These are phyloP conservation scores for Cystoderma amianthinum DNA, from an alignment of 768 basidiomycete species.

Conservation along the genomic window DNA sequence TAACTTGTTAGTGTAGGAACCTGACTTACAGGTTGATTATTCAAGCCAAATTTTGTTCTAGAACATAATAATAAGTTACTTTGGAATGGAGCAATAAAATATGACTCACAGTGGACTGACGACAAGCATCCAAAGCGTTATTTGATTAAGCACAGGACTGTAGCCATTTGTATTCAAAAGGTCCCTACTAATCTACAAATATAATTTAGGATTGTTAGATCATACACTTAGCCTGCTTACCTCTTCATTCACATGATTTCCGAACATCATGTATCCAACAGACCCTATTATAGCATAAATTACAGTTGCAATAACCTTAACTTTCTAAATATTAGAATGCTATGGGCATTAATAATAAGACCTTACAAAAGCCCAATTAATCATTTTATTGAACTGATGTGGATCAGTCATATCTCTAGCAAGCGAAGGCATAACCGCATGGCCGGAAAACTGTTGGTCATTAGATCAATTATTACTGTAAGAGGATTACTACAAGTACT, in stretches of 20 bases:
- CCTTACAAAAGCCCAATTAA: conserved; percentile 79
- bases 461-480: conserved; percentile 1
- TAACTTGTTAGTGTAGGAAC: no score
- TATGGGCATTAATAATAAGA: no score
- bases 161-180: conserved; percentile 70
- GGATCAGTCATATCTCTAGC: conserved; percentile 89
- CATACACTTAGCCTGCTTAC: no score
- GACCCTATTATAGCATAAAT: conserved; percentile 66
- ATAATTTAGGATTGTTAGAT: no score
- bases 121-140: conserved; percentile 85
- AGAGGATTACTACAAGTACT: conserved; percentile 12
- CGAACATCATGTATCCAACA: conserved; percentile 91
- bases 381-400: conserved; percentile 71
- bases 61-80: background rate
- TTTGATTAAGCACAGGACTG: conserved; percentile 58
- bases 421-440: conserved; percentile 86
- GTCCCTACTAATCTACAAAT: conserved; percentile 70
- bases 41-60: conserved; percentile 85
- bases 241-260: conserved; percentile 72
- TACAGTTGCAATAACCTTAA: conserved; percentile 54
- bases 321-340: background rate
- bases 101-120: conserved; percentile 59
- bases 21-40: conserved; percentile 67
- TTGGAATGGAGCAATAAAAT: background rate
- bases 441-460: conserved; percentile 69